Evolutionary conservation across 805 yeast genomes (phyloP), one percentile per base, ranked within the genome.

Genomic region (Saccharomycopsis fodiens): DNA sequence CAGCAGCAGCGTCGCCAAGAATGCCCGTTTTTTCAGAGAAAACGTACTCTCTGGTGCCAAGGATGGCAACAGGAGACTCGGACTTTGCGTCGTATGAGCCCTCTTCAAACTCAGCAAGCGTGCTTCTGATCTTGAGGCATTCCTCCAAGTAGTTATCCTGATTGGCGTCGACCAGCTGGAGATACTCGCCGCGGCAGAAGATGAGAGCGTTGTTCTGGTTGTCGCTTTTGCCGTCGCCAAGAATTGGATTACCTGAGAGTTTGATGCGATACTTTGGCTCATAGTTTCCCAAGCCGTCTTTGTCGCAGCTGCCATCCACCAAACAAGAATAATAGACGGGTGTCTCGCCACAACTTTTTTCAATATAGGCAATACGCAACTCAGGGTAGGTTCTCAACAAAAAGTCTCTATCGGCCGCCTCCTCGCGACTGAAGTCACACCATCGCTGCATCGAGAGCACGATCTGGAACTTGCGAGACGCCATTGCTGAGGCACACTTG

Each of bases 151-250:
- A 84, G 58, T 84, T 82, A 58, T 84, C 93, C 58, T 85, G 94
- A 57, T 85, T 85, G 13, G 93, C 89, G 68, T 85, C 94, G 52
- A 84, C 74, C 54, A 85, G 69, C 57, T 85, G 93, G 50, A 84
- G 72, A 58, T 82, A 84, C 59, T 84, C 93, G 50, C 94, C 94
- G 52, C 93, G 72, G 55, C 79, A 76, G 64, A 82, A 85, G 29
- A 82, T 74, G 41, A 85, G 59, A 4, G 89, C 77, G 59, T 78
- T 85, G 57, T 85, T 85, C 59, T 85, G 94, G 57, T 85, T 85
- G 62, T 85, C 94, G 25, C 88, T 75, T 60, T 84, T 84, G 47
- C 94, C 94, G 60, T 84, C 93, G 40, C 94, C 94, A 49, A 85
- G 69, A 44, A 84, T 81, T 40, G 94, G 94, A 59, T 83, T 77